Percentiles rank a stretch among this genome's conserved stretches.
phyloP scores from a whole-genome alignment of 208 protist species.

The Trypanosoma brucei region DNA sequence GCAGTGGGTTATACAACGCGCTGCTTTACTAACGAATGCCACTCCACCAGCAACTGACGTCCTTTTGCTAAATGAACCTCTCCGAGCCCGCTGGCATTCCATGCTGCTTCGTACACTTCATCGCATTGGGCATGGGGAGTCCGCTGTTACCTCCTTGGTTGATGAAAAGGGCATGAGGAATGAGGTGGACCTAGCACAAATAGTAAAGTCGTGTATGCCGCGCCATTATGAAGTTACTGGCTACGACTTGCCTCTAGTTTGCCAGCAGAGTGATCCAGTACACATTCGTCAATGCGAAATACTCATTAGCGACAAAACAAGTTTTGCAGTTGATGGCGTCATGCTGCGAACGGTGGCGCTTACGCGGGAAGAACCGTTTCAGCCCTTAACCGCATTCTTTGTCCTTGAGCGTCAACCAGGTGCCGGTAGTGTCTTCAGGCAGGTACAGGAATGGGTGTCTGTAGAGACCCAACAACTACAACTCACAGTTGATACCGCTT shows the following conservation, averaged over 20 bases:
- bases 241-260: background rate
- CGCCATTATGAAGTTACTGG: background rate
- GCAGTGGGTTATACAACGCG: conserved; percentile 53
- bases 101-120: conserved; percentile 31
- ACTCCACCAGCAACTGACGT: background rate
- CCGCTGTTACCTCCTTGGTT: background rate
- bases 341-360: background rate
- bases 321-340: background rate
- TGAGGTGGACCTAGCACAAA: conserved; percentile 6
- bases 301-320: background rate
- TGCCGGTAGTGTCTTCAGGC: background rate
- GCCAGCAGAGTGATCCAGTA: background rate
- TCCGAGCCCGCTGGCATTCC: conserved; percentile 28
- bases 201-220: conserved; percentile 11
- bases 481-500: background rate
- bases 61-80: conserved; percentile 12
- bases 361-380: background rate
- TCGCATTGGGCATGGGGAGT: conserved; percentile 22
- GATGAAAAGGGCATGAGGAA: background rate
- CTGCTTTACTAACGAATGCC: conserved; percentile 13
- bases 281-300: background rate
- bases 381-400: background rate
- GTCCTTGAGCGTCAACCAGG: background rate
- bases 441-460: background rate
- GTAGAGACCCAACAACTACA: conserved; percentile 13